Conservation (phyloP, 768 basidiomycete genomes). For the Pleurotus tuber-regium region DNA sequence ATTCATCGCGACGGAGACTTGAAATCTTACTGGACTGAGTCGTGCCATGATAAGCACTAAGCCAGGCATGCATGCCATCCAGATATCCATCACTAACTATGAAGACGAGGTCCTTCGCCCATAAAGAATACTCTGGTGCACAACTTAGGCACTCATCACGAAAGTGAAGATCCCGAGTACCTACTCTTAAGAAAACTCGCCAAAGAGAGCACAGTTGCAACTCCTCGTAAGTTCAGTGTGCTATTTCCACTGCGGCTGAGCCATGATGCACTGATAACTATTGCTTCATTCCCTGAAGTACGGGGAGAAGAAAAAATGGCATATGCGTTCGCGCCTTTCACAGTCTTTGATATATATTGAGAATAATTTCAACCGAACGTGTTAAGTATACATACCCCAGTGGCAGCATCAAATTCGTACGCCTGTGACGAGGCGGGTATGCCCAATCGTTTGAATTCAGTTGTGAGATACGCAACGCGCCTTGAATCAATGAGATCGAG, state of each 20-base stretch:
- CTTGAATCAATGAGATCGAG: conserved; percentile 35
- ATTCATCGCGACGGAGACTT: neutral
- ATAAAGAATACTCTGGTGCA: conserved; percentile 72
- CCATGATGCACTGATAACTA: conserved; percentile 93
- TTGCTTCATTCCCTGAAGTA: conserved; percentile 89
- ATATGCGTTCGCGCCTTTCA: conserved; percentile 78
- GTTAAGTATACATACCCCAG: conserved; percentile 42
- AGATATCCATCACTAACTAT: conserved; percentile 86
- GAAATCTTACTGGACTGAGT: conserved; percentile 55
- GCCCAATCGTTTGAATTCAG: conserved; percentile 74
- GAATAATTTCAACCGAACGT: conserved; percentile 8
- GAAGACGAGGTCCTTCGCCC: conserved; percentile 94
- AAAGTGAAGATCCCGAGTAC: conserved; percentile 19
- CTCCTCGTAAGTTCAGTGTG: conserved; percentile 77
- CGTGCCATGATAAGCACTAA: conserved; percentile 76
- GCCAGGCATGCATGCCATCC: conserved; percentile 93
- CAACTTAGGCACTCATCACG: conserved; percentile 2
- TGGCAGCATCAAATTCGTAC: conserved; percentile 56
- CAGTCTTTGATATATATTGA: conserved; percentile 44
- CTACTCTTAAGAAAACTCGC: conserved; percentile 81
- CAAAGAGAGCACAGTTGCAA: conserved; percentile 83
- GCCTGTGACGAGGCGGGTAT: conserved; percentile 65
- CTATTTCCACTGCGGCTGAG: conserved; percentile 57
- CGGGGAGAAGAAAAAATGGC: conserved; percentile 81
- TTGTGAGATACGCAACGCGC: conserved; percentile 56